Base-by-base conservation (phyloP, 129 eudicot genomes). In the Flaveria sonorensis region DNA sequence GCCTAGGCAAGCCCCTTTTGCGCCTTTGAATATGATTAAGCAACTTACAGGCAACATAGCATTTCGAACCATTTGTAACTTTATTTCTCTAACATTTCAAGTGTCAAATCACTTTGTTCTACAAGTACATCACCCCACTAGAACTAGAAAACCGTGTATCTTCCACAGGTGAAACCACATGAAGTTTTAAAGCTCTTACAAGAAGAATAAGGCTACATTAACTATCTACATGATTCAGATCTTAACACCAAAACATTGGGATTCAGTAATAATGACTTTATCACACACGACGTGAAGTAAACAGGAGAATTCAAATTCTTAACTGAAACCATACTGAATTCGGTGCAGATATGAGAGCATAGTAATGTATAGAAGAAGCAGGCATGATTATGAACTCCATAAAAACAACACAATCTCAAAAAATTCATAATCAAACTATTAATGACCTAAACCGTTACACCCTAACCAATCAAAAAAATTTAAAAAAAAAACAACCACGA, bases 201-300 rank as follows among this genome's bases (percentile, higher is more conserved):
- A 71, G 11, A 51, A 50, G 3, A 53, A 10, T 39, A 20, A 55
- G 75, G 47, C 26, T 20, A 55, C 18, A 75, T 18, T 4, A 74
- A 19, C 61, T 75, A 75, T 30, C 64, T 48, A 50, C 73, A 64
- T 62, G 79, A 46, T 62, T 63, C 47, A 47, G 71, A 75, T 76
- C 62, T n/a, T 26, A 28, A 46, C 51, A 64, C 63, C 50, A 46
- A 64, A 28, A 63, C 47, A 10, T 75, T n/a, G 7, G 14, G 21
- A 48, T 47, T n/a, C 47, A 62, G 10, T 18, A 18, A 64, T 18
- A 46, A n/a, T 47, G 10, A 62, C 47, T 74, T 62, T 6, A 62
- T 10, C 71, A 24, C 18, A 75, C 50, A 46, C 23, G 53, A 30
- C 30, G 36, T 45, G 14, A 3, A 10, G 48, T 19, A 39, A 53